Evolutionary conservation across 2,329 filamentous ascomycete species (phyloP), one percentile per base, ranked within the genome.

Genomic region (Penicillium sp.): DNA sequence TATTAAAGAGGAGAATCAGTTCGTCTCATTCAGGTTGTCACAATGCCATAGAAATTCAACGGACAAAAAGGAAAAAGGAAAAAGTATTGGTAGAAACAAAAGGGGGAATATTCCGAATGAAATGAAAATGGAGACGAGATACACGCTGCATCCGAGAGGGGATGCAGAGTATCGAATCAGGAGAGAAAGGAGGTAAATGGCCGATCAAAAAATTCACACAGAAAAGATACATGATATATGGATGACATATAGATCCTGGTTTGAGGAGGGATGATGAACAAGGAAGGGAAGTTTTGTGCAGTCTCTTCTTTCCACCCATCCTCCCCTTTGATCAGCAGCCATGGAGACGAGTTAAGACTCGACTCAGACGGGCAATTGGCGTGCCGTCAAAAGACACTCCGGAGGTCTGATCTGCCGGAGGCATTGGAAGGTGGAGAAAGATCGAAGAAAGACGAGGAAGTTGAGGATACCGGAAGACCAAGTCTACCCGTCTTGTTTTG

Each of bases 21-120:
- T 62, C 54, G 43, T 65, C 63, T 61, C 64, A 66, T 66, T 64
- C 61, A 57, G 54, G 33, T 54, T 57, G 50, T 67, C 64, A 58
- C 54, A 61, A 47, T 63, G 63, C 57, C 65, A 61, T 64, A 55
- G 60, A 57, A 60, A 64, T 33, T 33, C 6, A 65, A 53, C 54
- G 58, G 47, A 36, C 52, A 58, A 56, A 52, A 24, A 19, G 46
- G 39, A 52, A 57, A 58, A 58, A 41, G 52, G 43, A 55, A 59
- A 60, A 62, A 61, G 58, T 62, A 60, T 53, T 59, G 61, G 62
- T 58, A 58, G 59, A 53, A 71, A 73, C 72, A 68, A 64, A 68
- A 73, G 68, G 70, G 70, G 71, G 70, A 74, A 74, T 73, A 74
- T 69, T 63, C 68, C 65, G 64, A 65, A 62, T 63, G 64, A 59